A percentile compares a stretch with the other conserved stretches of the same genome.
Evolutionary conservation across 257 asterid species (phyloP).

Genomic region (Phtheirospermum japonicum): DNA sequence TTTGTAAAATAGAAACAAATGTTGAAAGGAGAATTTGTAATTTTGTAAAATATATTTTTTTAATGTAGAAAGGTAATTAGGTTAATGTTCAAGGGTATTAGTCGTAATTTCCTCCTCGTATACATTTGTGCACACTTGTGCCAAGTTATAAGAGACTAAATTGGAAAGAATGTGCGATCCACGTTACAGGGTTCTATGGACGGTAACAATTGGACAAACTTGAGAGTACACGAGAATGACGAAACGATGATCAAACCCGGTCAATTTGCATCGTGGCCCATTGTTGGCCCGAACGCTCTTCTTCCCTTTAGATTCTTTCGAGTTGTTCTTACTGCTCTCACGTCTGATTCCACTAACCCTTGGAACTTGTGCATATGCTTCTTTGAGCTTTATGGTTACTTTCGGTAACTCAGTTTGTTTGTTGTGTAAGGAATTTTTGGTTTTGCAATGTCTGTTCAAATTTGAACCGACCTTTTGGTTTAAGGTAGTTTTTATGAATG

Average conservation of each 20-base stretch:
- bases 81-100: background rate
- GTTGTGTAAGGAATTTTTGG: too few relatives aligned
- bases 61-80: background rate
- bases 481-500: too few relatives aligned
- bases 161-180: slow-evolving; percentile 1
- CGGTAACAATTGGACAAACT: slow-evolving; percentile 75
- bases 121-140: background rate
- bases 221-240: slow-evolving; percentile 82
- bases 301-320: slow-evolving; percentile 87
- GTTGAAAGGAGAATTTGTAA: background rate
- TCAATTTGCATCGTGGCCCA: slow-evolving; percentile 90
- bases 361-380: slow-evolving; percentile 95
- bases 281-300: slow-evolving; percentile 72
- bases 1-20: background rate
- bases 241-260: slow-evolving; percentile 78
- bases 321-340: slow-evolving; percentile 54
- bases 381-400: slow-evolving; percentile 92
- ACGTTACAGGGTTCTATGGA: slow-evolving; percentile 74
- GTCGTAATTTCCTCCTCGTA: background rate
- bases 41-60: background rate
- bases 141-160: background rate
- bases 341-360: slow-evolving; percentile 61
- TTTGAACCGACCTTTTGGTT: too few relatives aligned
- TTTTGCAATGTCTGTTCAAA: too few relatives aligned
- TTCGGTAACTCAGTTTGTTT: slow-evolving; percentile 36